phyloP scores from a whole-genome alignment of 2,329 filamentous ascomycete species.

The Cladophialophora carrionii region DNA sequence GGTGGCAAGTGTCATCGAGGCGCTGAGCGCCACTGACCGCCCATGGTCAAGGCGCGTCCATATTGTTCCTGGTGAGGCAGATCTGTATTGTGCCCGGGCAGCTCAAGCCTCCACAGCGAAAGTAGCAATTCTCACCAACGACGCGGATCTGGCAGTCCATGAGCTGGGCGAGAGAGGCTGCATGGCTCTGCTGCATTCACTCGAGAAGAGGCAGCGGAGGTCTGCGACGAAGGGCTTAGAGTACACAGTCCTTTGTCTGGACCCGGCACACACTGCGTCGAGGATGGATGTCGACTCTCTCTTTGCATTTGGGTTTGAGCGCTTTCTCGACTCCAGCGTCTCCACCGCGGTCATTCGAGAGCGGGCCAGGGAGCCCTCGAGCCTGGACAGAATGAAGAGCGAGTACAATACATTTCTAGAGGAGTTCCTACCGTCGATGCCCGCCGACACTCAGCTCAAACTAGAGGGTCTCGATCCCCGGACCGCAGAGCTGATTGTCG shows the following conservation, averaged over 20 bases:
- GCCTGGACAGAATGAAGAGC: conserved; percentile 25
- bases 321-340: conserved; percentile 42
- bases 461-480: conserved; percentile 52
- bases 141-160: conserved; percentile 82
- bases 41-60: conserved; percentile 49
- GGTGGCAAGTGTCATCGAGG: conserved; percentile 74
- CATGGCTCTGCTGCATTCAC: conserved; percentile 70
- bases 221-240: conserved; percentile 39
- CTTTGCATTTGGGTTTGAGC: conserved; percentile 47
- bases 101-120: conserved; percentile 55
- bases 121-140: conserved; percentile 72
- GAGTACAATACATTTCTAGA: conserved; percentile 43
- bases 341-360: conserved; percentile 39
- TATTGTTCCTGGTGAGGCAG: conserved; percentile 82
- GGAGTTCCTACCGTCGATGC: conserved; percentile 41
- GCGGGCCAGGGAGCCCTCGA: conserved; percentile 39
- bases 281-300: conserved; percentile 45
- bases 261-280: conserved; percentile 38
- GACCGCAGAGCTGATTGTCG: conserved; percentile 56
- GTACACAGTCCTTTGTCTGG: conserved; percentile 12
- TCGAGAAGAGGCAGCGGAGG: conserved; percentile 49
- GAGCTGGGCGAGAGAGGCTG: conserved; percentile 64
- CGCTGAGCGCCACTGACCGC: conserved; percentile 31
- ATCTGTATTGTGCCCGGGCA: conserved; percentile 73
- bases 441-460: not conserved